phyloP scores from a whole-genome alignment of 2,329 filamentous ascomycete species.

The Paecilomyces formosus region DNA sequence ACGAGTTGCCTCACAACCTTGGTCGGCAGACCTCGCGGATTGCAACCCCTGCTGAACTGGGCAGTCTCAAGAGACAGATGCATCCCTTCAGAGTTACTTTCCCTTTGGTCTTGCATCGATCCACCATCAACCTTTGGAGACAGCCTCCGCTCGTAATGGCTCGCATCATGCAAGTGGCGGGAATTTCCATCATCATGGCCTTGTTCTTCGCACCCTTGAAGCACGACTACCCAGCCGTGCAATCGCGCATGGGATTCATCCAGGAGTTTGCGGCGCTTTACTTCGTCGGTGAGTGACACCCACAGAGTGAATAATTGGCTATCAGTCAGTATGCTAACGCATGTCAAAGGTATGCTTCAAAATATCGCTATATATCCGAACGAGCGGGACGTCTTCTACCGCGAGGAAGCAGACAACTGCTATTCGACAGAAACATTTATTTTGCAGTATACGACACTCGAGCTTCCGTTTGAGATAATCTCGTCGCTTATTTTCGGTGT shows the following conservation, averaged over 20 bases:
- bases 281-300: constrained; percentile 24
- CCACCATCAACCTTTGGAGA: constrained; percentile 60
- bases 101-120: constrained; percentile 60
- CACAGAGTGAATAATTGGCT: neutral
- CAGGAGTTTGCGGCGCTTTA: constrained; percentile 58
- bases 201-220: constrained; percentile 66
- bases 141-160: constrained; percentile 59
- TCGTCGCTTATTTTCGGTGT: constrained; percentile 60
- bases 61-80: constrained; percentile 57
- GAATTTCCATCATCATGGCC: constrained; percentile 55
- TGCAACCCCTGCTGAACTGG: constrained; percentile 64
- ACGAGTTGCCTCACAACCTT: constrained; percentile 11
- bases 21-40: constrained; percentile 36
- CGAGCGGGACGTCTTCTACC: constrained; percentile 69
- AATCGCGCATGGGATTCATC: constrained; percentile 66
- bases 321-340: neutral
- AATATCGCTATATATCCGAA: constrained; percentile 67
- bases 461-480: constrained; percentile 64
- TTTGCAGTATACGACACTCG: constrained; percentile 60
- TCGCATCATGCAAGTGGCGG: constrained; percentile 60
- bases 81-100: constrained; percentile 57
- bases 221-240: constrained; percentile 61
- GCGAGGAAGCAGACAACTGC: constrained; percentile 65
- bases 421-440: constrained; percentile 68
- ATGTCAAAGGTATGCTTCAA: constrained; percentile 61